These are phyloP conservation scores for Paramecium primaurelia DNA, from an alignment of 73 alveolate species.

Conservation along the genomic window DNA sequence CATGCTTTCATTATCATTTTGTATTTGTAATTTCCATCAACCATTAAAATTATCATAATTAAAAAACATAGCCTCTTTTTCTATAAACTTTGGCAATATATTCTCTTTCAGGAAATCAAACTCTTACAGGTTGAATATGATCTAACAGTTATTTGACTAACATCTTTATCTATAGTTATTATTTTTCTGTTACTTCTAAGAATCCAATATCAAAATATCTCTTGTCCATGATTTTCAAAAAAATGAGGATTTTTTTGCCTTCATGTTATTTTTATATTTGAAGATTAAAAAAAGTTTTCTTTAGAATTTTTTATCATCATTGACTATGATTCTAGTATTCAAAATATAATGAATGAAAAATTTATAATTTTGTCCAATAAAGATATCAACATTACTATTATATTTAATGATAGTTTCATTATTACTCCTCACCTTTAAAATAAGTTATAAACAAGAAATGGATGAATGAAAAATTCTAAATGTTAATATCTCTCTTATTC, in stretches of 20 bases:
- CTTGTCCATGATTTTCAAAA: neutral
- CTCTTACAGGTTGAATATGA: neutral
- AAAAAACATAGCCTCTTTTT: neutral
- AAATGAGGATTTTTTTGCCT: neutral
- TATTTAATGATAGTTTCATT: constrained; percentile 20
- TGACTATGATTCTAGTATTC: constrained; percentile 26
- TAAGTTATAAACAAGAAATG: constrained; percentile 9
- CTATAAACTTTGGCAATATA: neutral
- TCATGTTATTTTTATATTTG: neutral
- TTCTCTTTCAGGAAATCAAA: neutral
- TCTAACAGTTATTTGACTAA: neutral
- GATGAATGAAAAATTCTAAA: neutral
- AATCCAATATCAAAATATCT: neutral
- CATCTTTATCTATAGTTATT: neutral
- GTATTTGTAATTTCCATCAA: neutral
- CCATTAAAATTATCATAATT: neutral
- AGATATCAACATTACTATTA: constrained; percentile 34
- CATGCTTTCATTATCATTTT: neutral
- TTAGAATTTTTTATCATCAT: neutral
- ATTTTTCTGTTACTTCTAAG: neutral
- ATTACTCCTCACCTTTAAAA: neutral
- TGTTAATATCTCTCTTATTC: neutral
- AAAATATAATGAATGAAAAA: neutral
- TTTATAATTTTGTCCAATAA: constrained; percentile 17
- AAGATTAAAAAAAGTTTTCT: neutral